Base-by-base conservation (phyloP, 75 land plant species). In the Pinus tabuliformis region DNA sequence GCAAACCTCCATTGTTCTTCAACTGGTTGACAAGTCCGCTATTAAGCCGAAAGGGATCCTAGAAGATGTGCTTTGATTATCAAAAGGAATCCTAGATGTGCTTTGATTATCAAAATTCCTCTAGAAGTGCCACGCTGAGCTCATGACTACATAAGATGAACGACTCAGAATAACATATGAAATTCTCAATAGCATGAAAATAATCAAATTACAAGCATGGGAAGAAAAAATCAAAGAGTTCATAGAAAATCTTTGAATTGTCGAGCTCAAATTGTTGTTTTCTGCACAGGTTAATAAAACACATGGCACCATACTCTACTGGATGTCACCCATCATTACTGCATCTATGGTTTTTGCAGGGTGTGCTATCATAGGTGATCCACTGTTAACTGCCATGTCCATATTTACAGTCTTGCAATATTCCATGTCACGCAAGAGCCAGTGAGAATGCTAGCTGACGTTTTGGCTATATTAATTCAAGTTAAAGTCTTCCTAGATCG, bases 321-420 rank as follows among this genome's bases (percentile, higher is more conserved):
- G 33, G 33, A 33, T 33, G 33, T 33, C 33, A 33, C 33, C 33
- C 33, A 33, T 33, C 33, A 33, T 33, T 33, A 33, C 33, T 33
- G 33, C 33, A 33, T 33, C 33, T 33, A 33, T 33, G 2, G 33
- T 33, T 33, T 33, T 33, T 84, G 90, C 91, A 4, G 63, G 87
- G 2, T 91, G 91, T 58, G 70, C 87, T n/a, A 66, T 83, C n/a
- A 87, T 95, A 81, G 98, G 90, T 4, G 81, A 87, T 36, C 88
- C 80, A 2, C 33, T 33, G 57, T 91, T 95, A 7, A 91, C 90
- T 20, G 82, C 93, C 22, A 96, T 93, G 16, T 81, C 81, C 70
- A 87, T 95, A 4, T 71, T 95, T 37, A 89, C 98, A 36, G 93
- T 96, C 62, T 95, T 65, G 96, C 98, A 17, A 95, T 93, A 0